Conservation (phyloP, 768 basidiomycete genomes). For the Pholiota molesta region DNA sequence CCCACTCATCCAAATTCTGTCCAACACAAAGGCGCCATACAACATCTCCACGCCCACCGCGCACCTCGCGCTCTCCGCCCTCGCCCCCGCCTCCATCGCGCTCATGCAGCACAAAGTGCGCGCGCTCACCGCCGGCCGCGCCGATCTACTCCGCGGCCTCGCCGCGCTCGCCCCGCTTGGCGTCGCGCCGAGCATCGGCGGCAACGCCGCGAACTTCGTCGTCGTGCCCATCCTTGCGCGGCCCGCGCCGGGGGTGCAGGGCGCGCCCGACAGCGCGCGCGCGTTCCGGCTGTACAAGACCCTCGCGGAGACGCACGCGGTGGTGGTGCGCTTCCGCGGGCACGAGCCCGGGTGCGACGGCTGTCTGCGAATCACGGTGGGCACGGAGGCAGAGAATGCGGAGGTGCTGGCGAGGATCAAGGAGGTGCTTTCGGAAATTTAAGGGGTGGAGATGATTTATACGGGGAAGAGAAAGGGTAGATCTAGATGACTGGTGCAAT, state of each 20-base stretch:
- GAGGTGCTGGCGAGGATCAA: slow-evolving; percentile 56
- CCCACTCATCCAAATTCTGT: slow-evolving; percentile 85
- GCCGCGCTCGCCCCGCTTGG: slow-evolving; percentile 49
- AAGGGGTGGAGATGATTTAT: slow-evolving; percentile 7
- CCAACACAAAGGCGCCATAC: slow-evolving; percentile 97
- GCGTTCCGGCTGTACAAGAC: slow-evolving; percentile 72
- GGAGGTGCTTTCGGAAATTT: slow-evolving; percentile 43
- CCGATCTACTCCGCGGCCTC: slow-evolving; percentile 53
- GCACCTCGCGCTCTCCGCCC: slow-evolving; percentile 75
- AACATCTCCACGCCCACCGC: slow-evolving; percentile 94
- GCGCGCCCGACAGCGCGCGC: slow-evolving; percentile 57
- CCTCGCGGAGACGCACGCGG: slow-evolving; percentile 82
- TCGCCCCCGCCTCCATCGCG: slow-evolving; percentile 64
- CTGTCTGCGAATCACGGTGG: slow-evolving; percentile 89
- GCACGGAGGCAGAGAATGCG: slow-evolving; percentile 79
- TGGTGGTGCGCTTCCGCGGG: slow-evolving; percentile 92
- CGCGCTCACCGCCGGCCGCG: slow-evolving; percentile 62
- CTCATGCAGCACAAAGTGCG: slow-evolving; percentile 68
- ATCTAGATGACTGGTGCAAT: background rate
- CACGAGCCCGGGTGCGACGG: slow-evolving; percentile 84
- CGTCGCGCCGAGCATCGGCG: slow-evolving; percentile 73
- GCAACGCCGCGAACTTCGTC: slow-evolving; percentile 89
- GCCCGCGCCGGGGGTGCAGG: slow-evolving; percentile 27
- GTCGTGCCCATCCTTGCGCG: slow-evolving; percentile 72
- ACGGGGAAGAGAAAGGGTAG: background rate